Evolutionary conservation across 805 yeast species (phyloP).

Genomic region (Cyberlindnera mycetangii): DNA sequence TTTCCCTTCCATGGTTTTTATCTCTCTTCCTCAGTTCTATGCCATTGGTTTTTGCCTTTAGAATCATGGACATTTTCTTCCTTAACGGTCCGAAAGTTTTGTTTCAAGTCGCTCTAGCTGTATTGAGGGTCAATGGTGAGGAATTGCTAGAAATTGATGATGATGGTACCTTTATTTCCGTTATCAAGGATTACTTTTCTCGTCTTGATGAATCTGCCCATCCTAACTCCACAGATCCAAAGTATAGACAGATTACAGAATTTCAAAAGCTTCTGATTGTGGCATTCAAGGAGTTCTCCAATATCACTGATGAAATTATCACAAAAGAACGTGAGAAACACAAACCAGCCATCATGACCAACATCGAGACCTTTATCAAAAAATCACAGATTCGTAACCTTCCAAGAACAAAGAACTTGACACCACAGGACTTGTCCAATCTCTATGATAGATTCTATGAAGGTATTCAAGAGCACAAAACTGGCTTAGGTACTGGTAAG

Average conservation of each 20-base stretch:
- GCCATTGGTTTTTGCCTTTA: slow-evolving; percentile 91
- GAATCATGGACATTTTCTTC: slow-evolving; percentile 88
- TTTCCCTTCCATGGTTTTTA: slow-evolving; percentile 94
- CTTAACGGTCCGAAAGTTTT: slow-evolving; percentile 85
- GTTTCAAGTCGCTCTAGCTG: slow-evolving; percentile 91
- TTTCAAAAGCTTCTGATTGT: slow-evolving; percentile 90
- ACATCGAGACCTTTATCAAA: slow-evolving; percentile 87
- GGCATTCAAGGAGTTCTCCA: slow-evolving; percentile 87
- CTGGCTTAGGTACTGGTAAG: slow-evolving; percentile 48
- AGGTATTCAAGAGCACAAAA: slow-evolving; percentile 64
- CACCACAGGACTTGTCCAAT: slow-evolving; percentile 56
- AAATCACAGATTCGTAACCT: slow-evolving; percentile 86
- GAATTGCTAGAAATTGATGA: slow-evolving; percentile 75
- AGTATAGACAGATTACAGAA: slow-evolving; percentile 65
- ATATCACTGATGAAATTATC: slow-evolving; percentile 72
- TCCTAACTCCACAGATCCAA: slow-evolving; percentile 63
- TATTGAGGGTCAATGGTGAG: slow-evolving; percentile 86
- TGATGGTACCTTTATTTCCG: slow-evolving; percentile 87
- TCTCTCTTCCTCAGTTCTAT: slow-evolving; percentile 86
- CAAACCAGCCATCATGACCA: slow-evolving; percentile 75
- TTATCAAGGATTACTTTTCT: slow-evolving; percentile 78
- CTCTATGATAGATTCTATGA: slow-evolving; percentile 84
- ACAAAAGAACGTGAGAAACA: slow-evolving; percentile 64
- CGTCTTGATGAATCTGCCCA: slow-evolving; percentile 77
- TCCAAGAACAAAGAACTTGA: slow-evolving; percentile 65